phyloP scores from a whole-genome alignment of 1,284 basidiomycete genomes.

The Sanghuangporus sanghuang region DNA sequence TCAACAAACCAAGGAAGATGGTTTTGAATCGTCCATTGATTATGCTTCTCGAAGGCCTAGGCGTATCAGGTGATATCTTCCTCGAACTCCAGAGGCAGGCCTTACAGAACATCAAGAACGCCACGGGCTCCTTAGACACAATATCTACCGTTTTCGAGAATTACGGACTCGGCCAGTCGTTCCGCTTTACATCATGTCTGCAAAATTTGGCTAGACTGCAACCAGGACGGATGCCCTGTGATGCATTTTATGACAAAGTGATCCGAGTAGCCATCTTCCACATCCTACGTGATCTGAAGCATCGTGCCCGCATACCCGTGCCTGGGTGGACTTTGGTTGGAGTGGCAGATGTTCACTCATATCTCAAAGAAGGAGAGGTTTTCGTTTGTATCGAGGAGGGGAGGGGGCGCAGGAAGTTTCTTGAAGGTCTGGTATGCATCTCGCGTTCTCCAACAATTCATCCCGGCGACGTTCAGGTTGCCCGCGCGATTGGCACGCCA shows the following conservation, averaged over 20 bases:
- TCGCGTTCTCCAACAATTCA: conserved; percentile 36
- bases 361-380: conserved; percentile 46
- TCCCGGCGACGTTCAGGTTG: conserved; percentile 31
- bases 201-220: conserved; percentile 31
- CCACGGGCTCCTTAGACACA: conserved; percentile 36
- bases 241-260: conserved; percentile 48
- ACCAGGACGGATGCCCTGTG: conserved; percentile 26
- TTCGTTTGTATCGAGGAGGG: conserved; percentile 49
- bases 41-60: conserved; percentile 57
- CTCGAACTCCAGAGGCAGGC: conserved; percentile 49
- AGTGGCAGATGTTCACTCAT: conserved; percentile 55
- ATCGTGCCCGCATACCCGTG: conserved; percentile 62
- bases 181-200: conserved; percentile 35
- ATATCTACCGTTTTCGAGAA: conserved; percentile 44
- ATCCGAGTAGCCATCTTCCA: conserved; percentile 52
- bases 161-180: conserved; percentile 38
- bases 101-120: conserved; percentile 39
- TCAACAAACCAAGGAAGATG: conserved; percentile 51
- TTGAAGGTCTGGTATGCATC: conserved; percentile 52
- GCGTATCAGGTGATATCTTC: conserved; percentile 50
- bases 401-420: conserved; percentile 36
- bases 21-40: conserved; percentile 68
- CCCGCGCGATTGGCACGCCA: conserved; percentile 27
- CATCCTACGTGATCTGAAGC: conserved; percentile 61
- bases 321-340: conserved; percentile 65